A percentile compares a stretch with the other conserved stretches of the same genome.
Evolutionary conservation across 1,139 yeast genomes (phyloP).

Genomic region (Hanseniaspora gamundiae): DNA sequence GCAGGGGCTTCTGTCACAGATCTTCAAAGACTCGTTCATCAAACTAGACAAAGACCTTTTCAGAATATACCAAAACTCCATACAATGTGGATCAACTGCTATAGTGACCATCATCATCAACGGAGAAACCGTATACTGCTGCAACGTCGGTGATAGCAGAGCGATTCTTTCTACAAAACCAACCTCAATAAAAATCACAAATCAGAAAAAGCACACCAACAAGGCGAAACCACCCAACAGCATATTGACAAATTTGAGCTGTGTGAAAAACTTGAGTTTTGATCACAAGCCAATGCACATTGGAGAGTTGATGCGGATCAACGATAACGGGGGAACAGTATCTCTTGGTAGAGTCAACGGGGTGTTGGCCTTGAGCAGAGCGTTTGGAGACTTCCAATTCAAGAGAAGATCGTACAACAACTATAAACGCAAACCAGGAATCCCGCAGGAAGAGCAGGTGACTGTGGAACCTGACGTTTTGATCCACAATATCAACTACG

Average conservation of each 20-base stretch:
- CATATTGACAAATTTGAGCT: constrained; percentile 22
- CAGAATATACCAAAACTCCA: constrained; percentile 25
- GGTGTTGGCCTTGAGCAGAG: constrained; percentile 58
- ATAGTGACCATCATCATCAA: constrained; percentile 43
- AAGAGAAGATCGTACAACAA: constrained; percentile 22
- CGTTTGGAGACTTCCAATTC: constrained; percentile 67
- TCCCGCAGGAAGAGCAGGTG: constrained; percentile 33
- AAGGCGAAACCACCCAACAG: background rate
- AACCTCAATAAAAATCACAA: too few relatives aligned
- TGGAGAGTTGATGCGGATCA: constrained; percentile 66
- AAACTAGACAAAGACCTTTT: constrained; percentile 44
- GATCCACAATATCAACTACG: constrained; percentile 34
- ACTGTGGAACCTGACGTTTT: constrained; percentile 63
- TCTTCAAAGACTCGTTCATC: constrained; percentile 40
- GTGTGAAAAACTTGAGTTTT: constrained; percentile 50
- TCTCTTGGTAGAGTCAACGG: constrained; percentile 61
- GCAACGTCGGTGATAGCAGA: constrained; percentile 69
- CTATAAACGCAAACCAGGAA: constrained; percentile 10
- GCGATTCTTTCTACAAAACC: constrained; percentile 38
- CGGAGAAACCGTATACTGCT: constrained; percentile 35
- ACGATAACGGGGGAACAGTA: constrained; percentile 64
- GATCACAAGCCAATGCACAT: constrained; percentile 69
- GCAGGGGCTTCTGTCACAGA: constrained; percentile 31
- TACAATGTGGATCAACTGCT: constrained; percentile 61
- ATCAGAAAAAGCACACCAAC: background rate